Conservation (phyloP, 2,329 filamentous ascomycete genomes). For the Fusarium sp. region DNA sequence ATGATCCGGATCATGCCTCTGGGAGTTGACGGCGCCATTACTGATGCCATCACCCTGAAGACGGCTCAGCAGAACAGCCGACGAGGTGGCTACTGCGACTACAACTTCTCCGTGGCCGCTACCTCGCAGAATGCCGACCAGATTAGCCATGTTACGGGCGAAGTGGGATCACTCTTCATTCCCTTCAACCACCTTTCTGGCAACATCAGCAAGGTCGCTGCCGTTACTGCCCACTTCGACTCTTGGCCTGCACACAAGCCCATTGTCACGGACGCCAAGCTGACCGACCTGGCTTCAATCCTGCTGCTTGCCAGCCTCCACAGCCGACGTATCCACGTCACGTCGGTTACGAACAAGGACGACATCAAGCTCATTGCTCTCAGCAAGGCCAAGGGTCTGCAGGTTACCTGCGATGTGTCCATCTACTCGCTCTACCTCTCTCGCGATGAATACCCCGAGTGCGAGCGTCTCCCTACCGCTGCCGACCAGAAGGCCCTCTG, state of each 20-base stretch:
- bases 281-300: slow-evolving; percentile 82
- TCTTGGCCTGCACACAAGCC: slow-evolving; percentile 81
- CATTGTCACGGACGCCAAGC: slow-evolving; percentile 82
- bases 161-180: slow-evolving; percentile 83
- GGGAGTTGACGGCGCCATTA: slow-evolving; percentile 76
- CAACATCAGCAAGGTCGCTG: slow-evolving; percentile 84
- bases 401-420: slow-evolving; percentile 84
- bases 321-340: slow-evolving; percentile 80
- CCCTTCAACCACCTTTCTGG: slow-evolving; percentile 83
- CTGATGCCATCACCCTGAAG: slow-evolving; percentile 75
- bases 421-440: slow-evolving; percentile 81
- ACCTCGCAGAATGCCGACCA: slow-evolving; percentile 78
- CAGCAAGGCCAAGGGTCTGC: slow-evolving; percentile 82
- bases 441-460: slow-evolving; percentile 74
- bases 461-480: slow-evolving; percentile 69
- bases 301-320: slow-evolving; percentile 80
- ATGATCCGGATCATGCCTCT: slow-evolving; percentile 84
- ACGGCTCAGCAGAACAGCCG: slow-evolving; percentile 76
- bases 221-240: slow-evolving; percentile 80
- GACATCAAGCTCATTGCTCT: slow-evolving; percentile 80
- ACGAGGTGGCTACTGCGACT: slow-evolving; percentile 75
- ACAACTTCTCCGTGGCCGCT: slow-evolving; percentile 80
- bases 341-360: slow-evolving; percentile 80
- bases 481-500: slow-evolving; percentile 78
- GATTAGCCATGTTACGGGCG: slow-evolving; percentile 74